Evolutionary conservation across 208 protist genomes (phyloP), one percentile per base, ranked within the genome.

Genomic region (Herpetomonas muscarum): DNA sequence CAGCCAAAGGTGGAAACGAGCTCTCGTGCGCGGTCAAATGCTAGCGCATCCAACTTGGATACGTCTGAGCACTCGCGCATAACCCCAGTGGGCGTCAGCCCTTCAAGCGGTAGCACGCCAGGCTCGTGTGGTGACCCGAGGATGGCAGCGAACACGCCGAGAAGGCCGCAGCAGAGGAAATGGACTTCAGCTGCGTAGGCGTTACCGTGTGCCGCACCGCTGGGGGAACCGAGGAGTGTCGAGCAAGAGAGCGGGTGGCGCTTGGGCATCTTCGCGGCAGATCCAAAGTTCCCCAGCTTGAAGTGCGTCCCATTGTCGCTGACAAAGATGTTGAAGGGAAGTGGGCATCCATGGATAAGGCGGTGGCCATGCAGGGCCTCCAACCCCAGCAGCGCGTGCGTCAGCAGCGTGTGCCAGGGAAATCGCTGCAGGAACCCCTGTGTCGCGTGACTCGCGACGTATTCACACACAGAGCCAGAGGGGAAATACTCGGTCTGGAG

Each of bases 401-500:
- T 46, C 22, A 86, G 42, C 3, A 76, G 41, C 29, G 21, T 12
- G 1, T 42, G 41, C 74, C 80, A 87, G 54, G 67, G 34, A 34
- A 12, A 13, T 0, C 24, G 17, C 9, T 17, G 49, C 30, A 30
- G 26, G 6, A 21, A 39, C 6, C 30, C 17, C 29, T 19, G 2
- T 1, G 31, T 21, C 22, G 7, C 12, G 32, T 39, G 44, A 30
- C 2, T 13, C 36, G 39, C 41, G 52, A 61, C 61, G 48, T 69
- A 70, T 47, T 89, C 82, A 61, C 64, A 70, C 29, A 85, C 59
- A 25, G 64, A 76, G 0, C 82, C 82, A 1, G 61, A 54, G 2
- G 75, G 71, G 52, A 85, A 89, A 67, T 85, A 89, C 69, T 89
- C 82, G 15, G 67, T 64, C 53, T 89, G 82, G 42, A 89, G 49